These are phyloP conservation scores for Neltuma alba DNA, from an alignment of 306 rosid species.

Conservation along the genomic window DNA sequence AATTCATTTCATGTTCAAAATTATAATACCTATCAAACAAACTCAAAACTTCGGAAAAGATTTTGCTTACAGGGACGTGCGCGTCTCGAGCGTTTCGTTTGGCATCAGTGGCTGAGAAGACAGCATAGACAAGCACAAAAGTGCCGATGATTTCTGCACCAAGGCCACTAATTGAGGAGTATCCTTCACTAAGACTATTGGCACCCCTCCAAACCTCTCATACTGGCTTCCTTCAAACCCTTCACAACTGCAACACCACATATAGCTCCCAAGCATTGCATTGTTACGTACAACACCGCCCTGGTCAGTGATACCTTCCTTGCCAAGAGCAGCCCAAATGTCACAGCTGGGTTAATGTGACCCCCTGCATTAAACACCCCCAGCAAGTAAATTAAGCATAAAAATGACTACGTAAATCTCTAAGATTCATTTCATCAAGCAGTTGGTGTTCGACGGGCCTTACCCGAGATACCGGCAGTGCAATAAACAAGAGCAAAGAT, in stretches of 20 bases:
- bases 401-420: no score
- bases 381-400: neutral
- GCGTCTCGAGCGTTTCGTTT: neutral
- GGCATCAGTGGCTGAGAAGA: neutral
- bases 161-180: neutral
- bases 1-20: no score
- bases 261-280: constrained; percentile 9
- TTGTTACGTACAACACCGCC: neutral
- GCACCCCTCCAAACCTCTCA: neutral
- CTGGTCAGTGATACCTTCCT: no score
- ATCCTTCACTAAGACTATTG: neutral
- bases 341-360: neutral
- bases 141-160: neutral
- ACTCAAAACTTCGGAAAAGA: neutral
- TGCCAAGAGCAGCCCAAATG: neutral
- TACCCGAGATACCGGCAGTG: constrained; percentile 63
- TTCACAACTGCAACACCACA: neutral
- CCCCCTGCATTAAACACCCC: no score
- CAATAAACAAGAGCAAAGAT: constrained; percentile 59
- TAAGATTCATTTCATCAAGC: neutral
- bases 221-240: neutral
- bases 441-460: neutral
- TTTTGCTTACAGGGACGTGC: neutral
- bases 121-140: neutral
- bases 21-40: neutral